Evolutionary conservation across 441 rosid genomes (phyloP).

Genomic region (Melastoma candidum): DNA sequence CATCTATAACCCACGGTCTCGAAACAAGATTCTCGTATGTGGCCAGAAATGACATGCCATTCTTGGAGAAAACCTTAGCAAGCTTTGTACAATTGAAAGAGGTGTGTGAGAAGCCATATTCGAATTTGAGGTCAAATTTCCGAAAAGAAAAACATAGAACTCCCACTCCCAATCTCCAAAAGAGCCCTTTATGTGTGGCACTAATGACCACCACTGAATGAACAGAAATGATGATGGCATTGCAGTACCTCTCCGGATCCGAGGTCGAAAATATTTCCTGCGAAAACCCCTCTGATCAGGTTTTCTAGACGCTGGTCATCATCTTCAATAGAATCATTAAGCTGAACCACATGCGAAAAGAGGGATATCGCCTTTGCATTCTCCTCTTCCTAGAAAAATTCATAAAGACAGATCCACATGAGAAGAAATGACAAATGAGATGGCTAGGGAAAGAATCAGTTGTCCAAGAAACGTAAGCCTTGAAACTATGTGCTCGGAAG

Average conservation of each 20-base stretch:
- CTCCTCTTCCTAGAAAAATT: constrained; percentile 46
- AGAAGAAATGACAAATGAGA: constrained; percentile 2
- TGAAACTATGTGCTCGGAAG: too few species aligned
- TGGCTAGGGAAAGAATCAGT: too few species aligned
- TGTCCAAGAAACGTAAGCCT: too few species aligned
- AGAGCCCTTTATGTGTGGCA: too few species aligned
- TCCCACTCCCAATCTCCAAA: too few species aligned
- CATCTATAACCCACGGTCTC: constrained; percentile 98
- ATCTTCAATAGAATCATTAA: constrained; percentile 73
- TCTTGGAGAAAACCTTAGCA: constrained; percentile 89
- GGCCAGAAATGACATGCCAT: constrained; percentile 89
- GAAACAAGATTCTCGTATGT: constrained; percentile 82
- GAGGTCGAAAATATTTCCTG: constrained; percentile 92
- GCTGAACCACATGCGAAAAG: constrained; percentile 57
- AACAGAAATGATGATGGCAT: neutral
- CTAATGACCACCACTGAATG: too few species aligned
- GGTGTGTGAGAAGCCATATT: too few species aligned
- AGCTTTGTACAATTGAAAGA: constrained; percentile 35
- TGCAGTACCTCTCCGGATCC: constrained; percentile 75
- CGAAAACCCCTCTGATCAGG: constrained; percentile 84
- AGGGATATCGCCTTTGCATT: constrained; percentile 91
- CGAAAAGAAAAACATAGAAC: too few species aligned
- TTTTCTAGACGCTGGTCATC: constrained; percentile 60
- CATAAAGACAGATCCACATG: constrained; percentile 7
- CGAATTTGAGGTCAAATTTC: too few species aligned